These are phyloP conservation scores for Eruca vesicaria DNA, from an alignment of 441 rosid species.

Conservation along the genomic window DNA sequence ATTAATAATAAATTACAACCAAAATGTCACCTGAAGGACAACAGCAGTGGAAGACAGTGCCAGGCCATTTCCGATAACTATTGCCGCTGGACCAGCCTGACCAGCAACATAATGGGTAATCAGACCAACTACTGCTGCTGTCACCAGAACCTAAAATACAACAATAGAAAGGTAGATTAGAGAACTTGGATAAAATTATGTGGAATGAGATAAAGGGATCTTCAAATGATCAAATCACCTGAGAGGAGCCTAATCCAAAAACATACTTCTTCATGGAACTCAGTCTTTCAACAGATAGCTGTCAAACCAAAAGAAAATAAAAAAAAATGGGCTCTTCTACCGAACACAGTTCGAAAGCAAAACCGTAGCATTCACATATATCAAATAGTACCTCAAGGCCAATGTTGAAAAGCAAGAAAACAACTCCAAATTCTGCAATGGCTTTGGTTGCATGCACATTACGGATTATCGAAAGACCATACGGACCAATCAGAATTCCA, in stretches of 20 bases:
- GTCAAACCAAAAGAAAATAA: conserved; percentile 29
- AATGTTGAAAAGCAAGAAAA: conserved; percentile 92
- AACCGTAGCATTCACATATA: conserved; percentile 12
- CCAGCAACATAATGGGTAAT: conserved; percentile 78
- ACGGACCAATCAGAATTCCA: conserved; percentile 98
- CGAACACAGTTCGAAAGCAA: conserved; percentile 27
- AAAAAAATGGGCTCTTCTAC: conserved; percentile 25
- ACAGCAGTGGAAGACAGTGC: conserved; percentile 99
- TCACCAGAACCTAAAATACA: conserved; percentile 78
- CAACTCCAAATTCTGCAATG: conserved; percentile 98
- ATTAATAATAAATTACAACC: background rate
- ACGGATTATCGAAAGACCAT: conserved; percentile 91
- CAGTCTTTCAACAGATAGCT: conserved; percentile 99
- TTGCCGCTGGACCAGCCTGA: conserved; percentile 88
- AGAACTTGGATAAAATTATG: background rate
- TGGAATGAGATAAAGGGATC: background rate
- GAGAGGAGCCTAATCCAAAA: conserved; percentile 94
- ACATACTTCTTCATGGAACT: conserved; percentile 99
- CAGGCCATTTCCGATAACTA: conserved; percentile 96
- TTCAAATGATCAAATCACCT: conserved; percentile 57
- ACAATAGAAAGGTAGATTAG: conserved; percentile 26
- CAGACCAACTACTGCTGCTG: conserved; percentile 86
- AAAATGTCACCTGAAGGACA: conserved; percentile 75
- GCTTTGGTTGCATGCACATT: conserved; percentile 97
- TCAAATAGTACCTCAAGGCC: conserved; percentile 82